These are phyloP conservation scores for Coniosporium tulheliwenetii DNA, from an alignment of 2,329 filamentous ascomycete species.

Conservation along the genomic window DNA sequence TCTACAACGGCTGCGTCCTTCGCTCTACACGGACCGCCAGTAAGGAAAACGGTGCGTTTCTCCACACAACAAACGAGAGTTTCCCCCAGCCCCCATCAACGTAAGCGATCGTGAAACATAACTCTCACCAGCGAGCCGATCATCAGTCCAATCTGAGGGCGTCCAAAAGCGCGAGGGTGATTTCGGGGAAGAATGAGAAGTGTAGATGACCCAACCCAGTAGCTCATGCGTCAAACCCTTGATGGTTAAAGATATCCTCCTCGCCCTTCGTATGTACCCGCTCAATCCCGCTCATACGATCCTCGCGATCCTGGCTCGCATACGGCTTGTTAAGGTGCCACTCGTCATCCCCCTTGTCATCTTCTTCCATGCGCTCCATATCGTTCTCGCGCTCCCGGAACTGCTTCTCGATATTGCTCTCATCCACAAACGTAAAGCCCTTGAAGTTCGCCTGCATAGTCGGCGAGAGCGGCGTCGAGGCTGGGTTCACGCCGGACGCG, in stretches of 20 bases:
- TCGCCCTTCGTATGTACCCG: conserved; percentile 20
- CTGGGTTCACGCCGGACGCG: conserved; percentile 64
- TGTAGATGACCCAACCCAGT: too few relatives aligned
- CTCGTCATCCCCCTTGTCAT: conserved; percentile 9
- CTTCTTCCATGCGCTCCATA: conserved; percentile 28
- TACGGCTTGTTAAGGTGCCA: conserved; percentile 15
- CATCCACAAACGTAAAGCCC: conserved; percentile 97
- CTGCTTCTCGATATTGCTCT: conserved; percentile 82
- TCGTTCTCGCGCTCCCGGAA: conserved; percentile 34
- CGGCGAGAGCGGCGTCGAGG: conserved; percentile 82
- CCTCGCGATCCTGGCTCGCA: conserved; percentile 19
- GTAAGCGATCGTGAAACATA: too few relatives aligned
- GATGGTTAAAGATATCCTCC: conserved; percentile 30
- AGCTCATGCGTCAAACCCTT: conserved; percentile 19
- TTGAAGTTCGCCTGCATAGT: conserved; percentile 97
- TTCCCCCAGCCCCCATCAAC: too few relatives aligned
- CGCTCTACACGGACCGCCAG: too few relatives aligned
- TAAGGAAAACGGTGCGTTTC: too few relatives aligned
- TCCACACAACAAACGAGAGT: too few relatives aligned
- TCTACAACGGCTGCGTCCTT: too few relatives aligned
- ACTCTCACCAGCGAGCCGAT: too few relatives aligned
- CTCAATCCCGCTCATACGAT: conserved; percentile 34
- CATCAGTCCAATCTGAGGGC: too few relatives aligned
- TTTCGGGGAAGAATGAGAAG: too few relatives aligned
- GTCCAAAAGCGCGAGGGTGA: too few relatives aligned